These are phyloP conservation scores for Saxophila tyrrhenica DNA, from an alignment of 495 filamentous ascomycete species.

Conservation along the genomic window DNA sequence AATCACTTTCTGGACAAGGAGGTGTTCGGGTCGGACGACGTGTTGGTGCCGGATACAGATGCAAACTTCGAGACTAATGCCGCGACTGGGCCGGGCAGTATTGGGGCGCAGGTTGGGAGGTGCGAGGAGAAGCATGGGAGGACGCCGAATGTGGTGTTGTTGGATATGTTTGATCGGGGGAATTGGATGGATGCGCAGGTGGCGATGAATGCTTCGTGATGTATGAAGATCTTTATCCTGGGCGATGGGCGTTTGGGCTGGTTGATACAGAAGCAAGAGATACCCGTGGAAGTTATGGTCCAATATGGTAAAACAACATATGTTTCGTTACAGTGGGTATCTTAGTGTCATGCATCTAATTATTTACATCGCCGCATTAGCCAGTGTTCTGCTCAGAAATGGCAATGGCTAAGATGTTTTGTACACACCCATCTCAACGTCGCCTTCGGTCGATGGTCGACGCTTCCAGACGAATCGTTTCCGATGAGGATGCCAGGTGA, in stretches of 20 bases:
- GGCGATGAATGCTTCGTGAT: conserved; percentile 16
- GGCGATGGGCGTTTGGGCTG: background rate
- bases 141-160: conserved; percentile 23
- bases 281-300: too few relatives aligned
- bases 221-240: conserved; percentile 2
- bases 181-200: conserved; percentile 22
- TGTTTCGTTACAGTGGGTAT: too few relatives aligned
- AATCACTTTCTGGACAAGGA: conserved; percentile 28
- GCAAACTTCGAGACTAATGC: conserved; percentile 10
- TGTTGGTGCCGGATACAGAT: conserved; percentile 10
- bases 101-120: conserved; percentile 14
- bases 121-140: conserved; percentile 21
- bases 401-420: too few relatives aligned
- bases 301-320: too few relatives aligned
- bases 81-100: conserved; percentile 15
- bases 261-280: background rate
- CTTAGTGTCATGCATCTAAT: too few relatives aligned
- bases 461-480: background rate
- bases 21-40: conserved; percentile 13
- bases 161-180: conserved; percentile 28
- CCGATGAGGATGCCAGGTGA: background rate
- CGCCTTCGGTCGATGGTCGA: background rate
- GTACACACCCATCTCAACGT: too few relatives aligned
- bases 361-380: too few relatives aligned
- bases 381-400: too few relatives aligned